phyloP scores from a whole-genome alignment of 1,139 yeast species.

The Scheffersomyces segobiensis region DNA sequence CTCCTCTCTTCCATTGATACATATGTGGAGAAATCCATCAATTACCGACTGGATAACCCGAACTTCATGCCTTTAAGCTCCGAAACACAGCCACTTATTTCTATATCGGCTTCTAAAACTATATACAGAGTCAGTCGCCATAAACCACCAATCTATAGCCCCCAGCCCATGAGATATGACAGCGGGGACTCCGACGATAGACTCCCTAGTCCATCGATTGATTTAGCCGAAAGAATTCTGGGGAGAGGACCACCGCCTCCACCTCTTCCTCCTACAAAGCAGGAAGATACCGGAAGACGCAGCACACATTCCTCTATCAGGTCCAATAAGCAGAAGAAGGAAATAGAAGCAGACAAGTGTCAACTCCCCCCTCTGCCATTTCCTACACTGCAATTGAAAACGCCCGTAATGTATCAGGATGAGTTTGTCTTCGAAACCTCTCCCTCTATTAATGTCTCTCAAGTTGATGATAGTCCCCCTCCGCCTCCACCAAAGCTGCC shows the following conservation, averaged over 20 bases:
- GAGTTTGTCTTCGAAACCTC: background rate
- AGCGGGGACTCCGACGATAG: constrained; percentile 8
- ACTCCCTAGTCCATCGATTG: constrained; percentile 16
- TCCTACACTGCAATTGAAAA: background rate
- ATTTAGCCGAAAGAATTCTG: constrained; percentile 4
- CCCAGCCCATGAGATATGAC: constrained; percentile 8
- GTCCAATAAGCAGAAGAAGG: background rate
- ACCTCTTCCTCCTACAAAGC: background rate
- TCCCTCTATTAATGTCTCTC: background rate
- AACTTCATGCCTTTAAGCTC: constrained; percentile 22
- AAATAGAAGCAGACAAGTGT: background rate
- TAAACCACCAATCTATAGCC: constrained; percentile 14
- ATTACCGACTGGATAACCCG: constrained; percentile 28
- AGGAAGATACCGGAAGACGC: background rate
- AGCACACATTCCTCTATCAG: background rate
- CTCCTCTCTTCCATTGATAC: constrained; percentile 16
- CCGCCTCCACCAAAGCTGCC: background rate
- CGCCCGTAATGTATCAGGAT: background rate
- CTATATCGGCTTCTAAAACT: background rate
- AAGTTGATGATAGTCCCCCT: background rate
- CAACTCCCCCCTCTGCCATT: background rate
- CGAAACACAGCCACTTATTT: background rate
- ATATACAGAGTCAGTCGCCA: constrained; percentile 1
- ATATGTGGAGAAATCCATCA: constrained; percentile 24
- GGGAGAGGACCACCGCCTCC: background rate